Evolutionary conservation across 1,284 basidiomycete species (phyloP).

Genomic region (Austroboletus olivaceoglutinosus): DNA sequence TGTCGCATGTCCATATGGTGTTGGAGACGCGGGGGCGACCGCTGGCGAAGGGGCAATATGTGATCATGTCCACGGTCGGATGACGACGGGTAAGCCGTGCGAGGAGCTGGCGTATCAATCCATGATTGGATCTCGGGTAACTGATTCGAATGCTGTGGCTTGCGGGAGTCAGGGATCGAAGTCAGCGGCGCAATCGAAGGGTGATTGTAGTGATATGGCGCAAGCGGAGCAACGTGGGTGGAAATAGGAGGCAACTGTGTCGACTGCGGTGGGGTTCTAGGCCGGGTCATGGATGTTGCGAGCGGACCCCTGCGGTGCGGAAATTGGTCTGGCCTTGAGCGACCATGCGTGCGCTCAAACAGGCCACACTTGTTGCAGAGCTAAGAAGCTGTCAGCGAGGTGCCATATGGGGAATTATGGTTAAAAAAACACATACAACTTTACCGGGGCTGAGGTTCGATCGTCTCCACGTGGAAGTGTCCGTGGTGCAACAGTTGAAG

Average conservation of each 20-base stretch:
- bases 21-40: slow-evolving; percentile 33
- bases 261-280: slow-evolving; percentile 39
- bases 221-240: slow-evolving; percentile 36
- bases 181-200: slow-evolving; percentile 48
- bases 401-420: slow-evolving; percentile 4
- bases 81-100: slow-evolving; percentile 29
- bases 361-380: slow-evolving; percentile 86
- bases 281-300: slow-evolving; percentile 38
- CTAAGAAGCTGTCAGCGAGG: slow-evolving; percentile 37
- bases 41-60: slow-evolving; percentile 30
- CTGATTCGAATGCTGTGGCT: slow-evolving; percentile 33
- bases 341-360: slow-evolving; percentile 78
- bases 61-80: slow-evolving; percentile 33
- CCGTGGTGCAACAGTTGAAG: slow-evolving; percentile 82
- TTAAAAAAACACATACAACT: slow-evolving; percentile 53
- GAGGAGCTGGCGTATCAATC: slow-evolving; percentile 33
- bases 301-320: slow-evolving; percentile 74
- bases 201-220: slow-evolving; percentile 48
- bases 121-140: slow-evolving; percentile 36
- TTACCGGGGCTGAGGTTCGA: slow-evolving; percentile 76
- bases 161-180: slow-evolving; percentile 35
- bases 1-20: slow-evolving; percentile 35
- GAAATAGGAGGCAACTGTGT: slow-evolving; percentile 39
- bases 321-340: slow-evolving; percentile 76
- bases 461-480: slow-evolving; percentile 77